Evolutionary conservation across 2,329 filamentous ascomycete genomes (phyloP), one percentile per base, ranked within the genome.

Genomic region (Botrytis elliptica): DNA sequence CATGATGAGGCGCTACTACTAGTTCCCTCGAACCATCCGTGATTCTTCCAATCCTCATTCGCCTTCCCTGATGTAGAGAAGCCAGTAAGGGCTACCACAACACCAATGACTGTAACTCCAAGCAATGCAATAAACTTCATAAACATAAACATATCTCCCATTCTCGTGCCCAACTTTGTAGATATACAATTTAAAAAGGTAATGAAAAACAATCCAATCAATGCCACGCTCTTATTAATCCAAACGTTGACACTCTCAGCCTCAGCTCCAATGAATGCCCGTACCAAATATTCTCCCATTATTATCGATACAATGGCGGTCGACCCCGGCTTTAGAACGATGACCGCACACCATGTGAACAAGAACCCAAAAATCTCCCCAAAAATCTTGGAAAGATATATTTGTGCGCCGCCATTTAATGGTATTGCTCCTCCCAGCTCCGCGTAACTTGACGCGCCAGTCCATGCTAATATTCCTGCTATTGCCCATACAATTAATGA

Each of bases 281-380:
- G 88, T 71, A 98, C 93, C n/a, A 97, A 85, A 81, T 99, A 99
- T 83, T 99, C 96, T 62, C 96, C 96, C 86, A 98, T 98, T 80
- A 99, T 98, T 78, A 99, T 98, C 77, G 95, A 89, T 77, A 99
- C 94, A 81, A 99, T 99, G 75, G 96, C 96, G 16, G 94, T 91
- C 57, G 93, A 93, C 3, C 96, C 96, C 0, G 96, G 96, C 84
- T 98, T 98, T 75, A 99, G 85, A 20, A 99, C 96, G 75, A 96
- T 88, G 25, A 98, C 94, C 0, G 96, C 95, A 70, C 93, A 94
- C 96, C 96, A 99, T 2, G 95, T 97, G 83, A 98, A 99, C 49
- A 98, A 85, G 81, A 99, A 99, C 0, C 96, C 96, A 1, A 91
- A 89, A 79, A 97, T 86, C 83, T 99, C 96, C 71, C 95, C 95